Evolutionary conservation across 225 moss, liverwort and hornwort genomes (phyloP), one percentile per base, ranked within the genome.

Genomic region (Marchantia polymorpha): DNA sequence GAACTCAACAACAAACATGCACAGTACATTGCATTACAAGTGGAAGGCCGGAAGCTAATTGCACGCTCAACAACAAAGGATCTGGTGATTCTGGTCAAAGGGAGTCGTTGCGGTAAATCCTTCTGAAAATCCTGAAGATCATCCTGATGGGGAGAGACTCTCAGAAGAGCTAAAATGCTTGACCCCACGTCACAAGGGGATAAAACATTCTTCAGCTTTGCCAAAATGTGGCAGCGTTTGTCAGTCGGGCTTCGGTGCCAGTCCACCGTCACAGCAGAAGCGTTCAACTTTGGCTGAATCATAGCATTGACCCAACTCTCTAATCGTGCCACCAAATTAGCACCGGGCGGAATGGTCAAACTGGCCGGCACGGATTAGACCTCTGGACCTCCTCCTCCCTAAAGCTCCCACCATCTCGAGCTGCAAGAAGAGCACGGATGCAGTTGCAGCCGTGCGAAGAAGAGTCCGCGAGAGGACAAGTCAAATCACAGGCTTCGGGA

Each of bases 171-270:
- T 61, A 61, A 61, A 61, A 61, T 61, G n/a, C 23, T 61, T 19
- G 61, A 61, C 61, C 6, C 17, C 7, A 20, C 14, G 10, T 61
- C 61, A 22, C 16, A 61, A 61, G n/a, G 61, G 23, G n/a, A 23
- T 58, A 23, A 7, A 61, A 61, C 61, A 61, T 61, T 61, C 61
- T 61, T 61, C n/a, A 61, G 61, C n/a, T 61, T 61, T 61, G 61
- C n/a, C 23, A 19, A n/a, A n/a, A 6, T n/a, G 61, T 61, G 17
- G 61, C 61, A 61, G 61, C 9, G 15, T 61, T 10, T 61, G 61
- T n/a, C 61, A 61, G 61, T 61, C 23, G 61, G n/a, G 10, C 39
- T 39, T 39, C 39, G 39, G 61, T 22, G 61, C 7, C 61, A 61
- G 1, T 23, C 17, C 23, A 61, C 16, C 61, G 10, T 60, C 22